Conservation (phyloP, 257 asterid species). For the Pogostemon cablin region DNA sequence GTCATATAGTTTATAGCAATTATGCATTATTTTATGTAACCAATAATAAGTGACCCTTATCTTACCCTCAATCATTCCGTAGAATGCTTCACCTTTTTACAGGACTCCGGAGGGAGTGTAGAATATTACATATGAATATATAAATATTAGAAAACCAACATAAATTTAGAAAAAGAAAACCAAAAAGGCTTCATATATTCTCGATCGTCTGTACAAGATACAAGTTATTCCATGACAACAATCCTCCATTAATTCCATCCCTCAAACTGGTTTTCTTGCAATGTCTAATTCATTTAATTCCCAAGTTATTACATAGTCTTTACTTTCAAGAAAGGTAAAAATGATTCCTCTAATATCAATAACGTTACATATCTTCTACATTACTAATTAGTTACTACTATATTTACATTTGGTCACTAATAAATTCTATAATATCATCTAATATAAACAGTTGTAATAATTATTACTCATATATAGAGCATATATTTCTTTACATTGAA, state of each 20-base stretch:
- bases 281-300: conserved; percentile 15
- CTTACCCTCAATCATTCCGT: no score
- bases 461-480: no score
- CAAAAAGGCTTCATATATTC: neutral
- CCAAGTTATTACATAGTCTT: neutral
- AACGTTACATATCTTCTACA: neutral
- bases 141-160: neutral
- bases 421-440: neutral
- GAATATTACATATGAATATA: neutral
- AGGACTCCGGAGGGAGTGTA: no score
- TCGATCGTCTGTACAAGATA: neutral
- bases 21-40: no score
- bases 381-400: neutral
- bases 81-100: no score
- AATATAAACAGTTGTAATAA: no score
- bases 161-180: neutral
- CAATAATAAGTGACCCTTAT: no score
- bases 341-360: neutral
- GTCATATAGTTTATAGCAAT: no score
- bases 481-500: neutral
- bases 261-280: conserved; percentile 29
- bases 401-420: neutral
- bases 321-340: conserved; percentile 19
- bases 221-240: conserved; percentile 21
- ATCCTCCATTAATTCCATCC: conserved; percentile 27